phyloP scores from a whole-genome alignment of 371 early-diverging fungal genomes.

The Chytridiales sp. region DNA sequence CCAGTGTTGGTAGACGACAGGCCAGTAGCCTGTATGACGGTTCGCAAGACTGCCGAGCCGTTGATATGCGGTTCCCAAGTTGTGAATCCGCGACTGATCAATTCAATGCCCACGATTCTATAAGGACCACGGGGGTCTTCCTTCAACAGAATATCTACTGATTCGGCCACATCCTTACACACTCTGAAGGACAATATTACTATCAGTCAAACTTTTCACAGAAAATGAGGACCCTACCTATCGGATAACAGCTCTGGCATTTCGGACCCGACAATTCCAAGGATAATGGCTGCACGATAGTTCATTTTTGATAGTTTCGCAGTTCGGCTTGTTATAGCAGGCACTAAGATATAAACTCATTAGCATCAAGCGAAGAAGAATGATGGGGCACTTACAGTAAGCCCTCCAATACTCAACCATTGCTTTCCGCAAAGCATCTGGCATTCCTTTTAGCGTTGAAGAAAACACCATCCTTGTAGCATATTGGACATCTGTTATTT shows the following conservation, averaged over 20 bases:
- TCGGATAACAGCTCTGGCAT: slow-evolving; percentile 52
- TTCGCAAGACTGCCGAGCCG: slow-evolving; percentile 65
- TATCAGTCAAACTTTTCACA: not conserved
- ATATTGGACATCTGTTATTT: slow-evolving; percentile 57
- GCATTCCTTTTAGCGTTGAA: slow-evolving; percentile 51
- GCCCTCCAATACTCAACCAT: slow-evolving; percentile 67
- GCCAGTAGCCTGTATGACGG: slow-evolving; percentile 60
- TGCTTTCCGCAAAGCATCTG: slow-evolving; percentile 45
- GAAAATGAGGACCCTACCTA: slow-evolving; percentile 38
- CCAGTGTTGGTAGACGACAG: slow-evolving; percentile 22
- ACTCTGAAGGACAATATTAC: slow-evolving; percentile 14
- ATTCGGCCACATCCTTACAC: slow-evolving; percentile 45
- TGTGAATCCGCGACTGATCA: slow-evolving; percentile 73
- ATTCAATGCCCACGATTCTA: slow-evolving; percentile 69
- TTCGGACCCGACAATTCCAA: slow-evolving; percentile 70
- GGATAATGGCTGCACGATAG: slow-evolving; percentile 70
- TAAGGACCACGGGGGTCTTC: slow-evolving; percentile 61
- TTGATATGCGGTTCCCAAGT: slow-evolving; percentile 79
- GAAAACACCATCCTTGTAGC: slow-evolving; percentile 50
- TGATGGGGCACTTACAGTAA: slow-evolving; percentile 45
- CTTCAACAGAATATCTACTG: slow-evolving; percentile 38
- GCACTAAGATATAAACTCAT: slow-evolving; percentile 47
- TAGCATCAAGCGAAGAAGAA: too few species aligned
- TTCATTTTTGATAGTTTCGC: slow-evolving; percentile 61
- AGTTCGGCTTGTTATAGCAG: slow-evolving; percentile 45